Conservation (phyloP, 2,329 filamentous ascomycete species). For the Rugonectria rugulosa region DNA sequence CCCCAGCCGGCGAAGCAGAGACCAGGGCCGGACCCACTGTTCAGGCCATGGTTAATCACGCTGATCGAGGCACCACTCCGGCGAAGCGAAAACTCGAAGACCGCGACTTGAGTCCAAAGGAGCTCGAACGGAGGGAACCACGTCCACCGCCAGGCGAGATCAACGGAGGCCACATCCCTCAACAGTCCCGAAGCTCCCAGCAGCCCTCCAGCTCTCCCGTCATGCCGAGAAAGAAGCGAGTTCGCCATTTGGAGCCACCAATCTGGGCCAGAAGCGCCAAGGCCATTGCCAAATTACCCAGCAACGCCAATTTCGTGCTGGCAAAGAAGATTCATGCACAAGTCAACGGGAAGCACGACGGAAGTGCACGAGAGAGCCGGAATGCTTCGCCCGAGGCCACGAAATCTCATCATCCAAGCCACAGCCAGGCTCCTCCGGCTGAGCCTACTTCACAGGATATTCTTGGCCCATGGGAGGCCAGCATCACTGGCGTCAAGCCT, state of each 20-base stretch:
- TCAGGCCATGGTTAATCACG: conserved; percentile 41
- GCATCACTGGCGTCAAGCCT: conserved; percentile 74
- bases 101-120: conserved; percentile 54
- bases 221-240: conserved; percentile 50
- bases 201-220: conserved; percentile 41
- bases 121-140: conserved; percentile 57
- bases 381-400: conserved; percentile 57
- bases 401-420: conserved; percentile 40
- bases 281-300: conserved; percentile 47
- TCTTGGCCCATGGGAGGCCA: conserved; percentile 68
- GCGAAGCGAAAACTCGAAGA: conserved; percentile 52
- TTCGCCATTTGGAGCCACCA: conserved; percentile 49
- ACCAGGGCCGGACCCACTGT: conserved; percentile 32
- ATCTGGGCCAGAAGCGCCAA: conserved; percentile 57
- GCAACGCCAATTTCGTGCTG: conserved; percentile 39
- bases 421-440: conserved; percentile 34
- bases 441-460: conserved; percentile 44
- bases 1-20: conserved; percentile 38
- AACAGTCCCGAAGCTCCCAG: conserved; percentile 35
- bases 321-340: conserved; percentile 38
- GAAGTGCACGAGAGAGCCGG: conserved; percentile 45
- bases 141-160: conserved; percentile 59
- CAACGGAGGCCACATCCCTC: conserved; percentile 48
- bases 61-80: conserved; percentile 45
- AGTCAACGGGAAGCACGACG: conserved; percentile 50